A percentile compares a stretch with the other conserved stretches of the same genome.
Evolutionary conservation across 306 rosid genomes (phyloP).

Genomic region (Ormosia semicastrata): DNA sequence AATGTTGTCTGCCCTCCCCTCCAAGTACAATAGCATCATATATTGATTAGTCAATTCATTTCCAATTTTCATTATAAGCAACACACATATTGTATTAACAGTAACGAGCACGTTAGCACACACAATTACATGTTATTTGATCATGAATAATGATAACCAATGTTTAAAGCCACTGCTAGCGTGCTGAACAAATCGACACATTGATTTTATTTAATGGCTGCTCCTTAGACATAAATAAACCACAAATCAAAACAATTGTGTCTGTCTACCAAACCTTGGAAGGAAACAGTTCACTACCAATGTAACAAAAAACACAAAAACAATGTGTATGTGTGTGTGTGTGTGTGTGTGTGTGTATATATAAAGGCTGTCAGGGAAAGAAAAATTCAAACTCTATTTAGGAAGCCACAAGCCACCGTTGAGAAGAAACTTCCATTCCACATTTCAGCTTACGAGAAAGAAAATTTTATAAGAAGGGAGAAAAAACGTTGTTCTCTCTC

Average conservation of each 20-base stretch:
- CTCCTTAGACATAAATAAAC: background rate
- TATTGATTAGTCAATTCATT: background rate
- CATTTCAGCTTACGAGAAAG: background rate
- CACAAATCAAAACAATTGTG: background rate
- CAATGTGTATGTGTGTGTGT: too few species aligned
- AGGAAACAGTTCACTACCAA: conserved; percentile 8
- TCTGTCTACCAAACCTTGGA: background rate
- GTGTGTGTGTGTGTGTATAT: too few species aligned
- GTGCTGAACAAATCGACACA: background rate
- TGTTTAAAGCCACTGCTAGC: background rate
- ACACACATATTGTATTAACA: background rate
- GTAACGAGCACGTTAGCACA: background rate
- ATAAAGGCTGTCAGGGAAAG: background rate
- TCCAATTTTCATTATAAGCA: background rate
- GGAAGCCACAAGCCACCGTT: background rate
- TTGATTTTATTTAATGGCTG: background rate
- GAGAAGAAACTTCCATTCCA: background rate
- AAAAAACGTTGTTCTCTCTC: background rate
- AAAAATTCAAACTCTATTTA: background rate
- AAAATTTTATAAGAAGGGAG: background rate
- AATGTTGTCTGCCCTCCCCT: background rate
- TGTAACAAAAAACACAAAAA: background rate
- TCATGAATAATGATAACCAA: background rate
- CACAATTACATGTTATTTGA: background rate
- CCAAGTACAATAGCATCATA: background rate